Evolutionary conservation across 805 yeast species (phyloP).

Genomic region (Wickerhamomyces subpelliculosus): DNA sequence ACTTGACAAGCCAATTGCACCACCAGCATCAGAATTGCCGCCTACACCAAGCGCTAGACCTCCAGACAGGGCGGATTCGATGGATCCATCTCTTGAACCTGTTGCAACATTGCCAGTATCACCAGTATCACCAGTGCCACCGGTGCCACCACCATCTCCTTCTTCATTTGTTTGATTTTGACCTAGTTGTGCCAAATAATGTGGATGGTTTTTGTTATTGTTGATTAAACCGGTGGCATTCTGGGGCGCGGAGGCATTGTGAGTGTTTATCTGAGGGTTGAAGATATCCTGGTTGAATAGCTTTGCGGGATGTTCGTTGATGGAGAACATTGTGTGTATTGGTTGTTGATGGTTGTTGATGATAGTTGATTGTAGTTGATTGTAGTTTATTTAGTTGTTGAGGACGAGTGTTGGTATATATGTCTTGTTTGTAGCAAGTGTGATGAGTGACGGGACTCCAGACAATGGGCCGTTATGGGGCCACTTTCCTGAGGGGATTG

Average conservation of each 20-base stretch:
- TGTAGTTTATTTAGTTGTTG: no score
- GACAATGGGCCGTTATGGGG: background rate
- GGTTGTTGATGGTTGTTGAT: no score
- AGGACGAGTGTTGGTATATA: background rate
- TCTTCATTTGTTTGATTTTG: background rate
- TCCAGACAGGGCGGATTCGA: no score
- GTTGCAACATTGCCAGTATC: background rate
- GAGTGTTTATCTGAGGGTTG: no score
- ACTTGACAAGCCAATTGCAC: background rate
- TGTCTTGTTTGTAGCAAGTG: background rate
- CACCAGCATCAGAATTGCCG: no score
- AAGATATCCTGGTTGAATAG: constrained; percentile 1
- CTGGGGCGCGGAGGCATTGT: no score
- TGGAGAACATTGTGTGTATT: background rate
- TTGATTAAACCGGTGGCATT: no score
- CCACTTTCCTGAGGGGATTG: background rate
- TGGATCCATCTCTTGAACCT: no score
- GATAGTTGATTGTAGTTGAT: no score
- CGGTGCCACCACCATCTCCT: background rate
- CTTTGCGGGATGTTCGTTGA: background rate
- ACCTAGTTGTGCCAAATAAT: background rate
- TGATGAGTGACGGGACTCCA: no score
- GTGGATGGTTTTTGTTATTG: no score
- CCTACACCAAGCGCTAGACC: no score
- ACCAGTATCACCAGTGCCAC: background rate